These are phyloP conservation scores for Eremochloa ophiuroides DNA, from an alignment of 176 grass and related monocot genomes.

Conservation along the genomic window DNA sequence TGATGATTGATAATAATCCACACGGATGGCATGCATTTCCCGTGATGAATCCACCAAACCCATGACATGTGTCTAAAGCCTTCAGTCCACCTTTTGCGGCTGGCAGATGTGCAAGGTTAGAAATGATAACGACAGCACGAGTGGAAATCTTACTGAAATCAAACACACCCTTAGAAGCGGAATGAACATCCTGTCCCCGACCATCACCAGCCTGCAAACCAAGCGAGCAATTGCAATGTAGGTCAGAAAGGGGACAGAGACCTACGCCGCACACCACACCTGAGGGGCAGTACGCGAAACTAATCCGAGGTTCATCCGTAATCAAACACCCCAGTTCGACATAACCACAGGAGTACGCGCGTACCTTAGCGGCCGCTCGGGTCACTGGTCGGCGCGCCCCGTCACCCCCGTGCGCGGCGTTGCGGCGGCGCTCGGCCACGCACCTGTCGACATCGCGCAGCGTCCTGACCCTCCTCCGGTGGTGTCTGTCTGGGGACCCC, in stretches of 20 bases:
- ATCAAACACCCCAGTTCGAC: not conserved
- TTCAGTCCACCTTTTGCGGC: not conserved
- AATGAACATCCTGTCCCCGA: not conserved
- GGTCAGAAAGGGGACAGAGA: not conserved
- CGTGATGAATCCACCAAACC: not conserved
- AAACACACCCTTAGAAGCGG: fast-evolving
- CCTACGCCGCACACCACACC: not conserved
- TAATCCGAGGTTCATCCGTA: not conserved
- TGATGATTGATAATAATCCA: not conserved
- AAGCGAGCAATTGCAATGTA: conserved; percentile 6
- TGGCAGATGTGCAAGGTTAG: not conserved
- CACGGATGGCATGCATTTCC: not conserved
- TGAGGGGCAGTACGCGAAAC: not conserved
- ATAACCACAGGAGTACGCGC: not conserved
- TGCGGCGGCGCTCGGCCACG: not conserved
- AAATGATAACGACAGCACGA: not conserved
- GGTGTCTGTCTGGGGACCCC: not conserved
- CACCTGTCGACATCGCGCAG: not conserved
- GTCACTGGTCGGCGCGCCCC: not conserved
- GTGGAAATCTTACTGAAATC: not conserved
- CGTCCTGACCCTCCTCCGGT: not conserved
- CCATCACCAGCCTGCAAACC: not conserved
- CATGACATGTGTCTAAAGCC: not conserved
- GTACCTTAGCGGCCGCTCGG: not conserved
- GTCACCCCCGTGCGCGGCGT: not conserved